These are phyloP conservation scores for Rutstroemia sydowiana DNA, from an alignment of 2,329 filamentous ascomycete species.

Conservation along the genomic window DNA sequence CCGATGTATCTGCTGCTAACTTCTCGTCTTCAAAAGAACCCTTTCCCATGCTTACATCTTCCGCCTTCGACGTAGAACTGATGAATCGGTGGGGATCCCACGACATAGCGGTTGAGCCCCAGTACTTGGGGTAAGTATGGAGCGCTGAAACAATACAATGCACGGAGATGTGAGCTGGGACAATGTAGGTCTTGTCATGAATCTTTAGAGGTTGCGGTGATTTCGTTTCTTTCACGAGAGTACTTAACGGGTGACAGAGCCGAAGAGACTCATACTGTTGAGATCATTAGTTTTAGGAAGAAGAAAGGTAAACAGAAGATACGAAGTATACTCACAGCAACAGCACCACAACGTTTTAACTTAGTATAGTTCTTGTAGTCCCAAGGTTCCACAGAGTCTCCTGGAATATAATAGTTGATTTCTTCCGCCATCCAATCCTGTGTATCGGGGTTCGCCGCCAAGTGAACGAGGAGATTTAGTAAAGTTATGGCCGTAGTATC, in stretches of 20 bases:
- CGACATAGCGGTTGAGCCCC: neutral
- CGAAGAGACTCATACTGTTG: neutral
- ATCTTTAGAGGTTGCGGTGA: neutral
- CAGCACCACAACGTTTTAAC: slow-evolving; percentile 1
- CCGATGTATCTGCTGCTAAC: neutral
- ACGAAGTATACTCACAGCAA: neutral
- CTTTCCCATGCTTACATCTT: neutral
- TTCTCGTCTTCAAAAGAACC: neutral
- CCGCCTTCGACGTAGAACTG: neutral
- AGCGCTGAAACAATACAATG: slow-evolving; percentile 1
- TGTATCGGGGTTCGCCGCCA: neutral
- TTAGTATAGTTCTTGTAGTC: neutral
- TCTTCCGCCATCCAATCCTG: neutral
- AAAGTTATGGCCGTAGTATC: neutral
- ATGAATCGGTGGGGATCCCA: neutral
- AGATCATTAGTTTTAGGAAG: neutral
- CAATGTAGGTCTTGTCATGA: neutral
- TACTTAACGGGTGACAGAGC: neutral
- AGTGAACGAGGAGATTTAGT: neutral
- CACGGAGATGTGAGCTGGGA: neutral
- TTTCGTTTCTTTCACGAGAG: neutral
- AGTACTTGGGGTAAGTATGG: neutral
- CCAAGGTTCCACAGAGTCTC: neutral
- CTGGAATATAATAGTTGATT: neutral
- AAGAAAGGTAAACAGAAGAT: neutral